These are phyloP conservation scores for Zoysia matrella DNA, from an alignment of 202 grass and related monocot species.

Conservation along the genomic window DNA sequence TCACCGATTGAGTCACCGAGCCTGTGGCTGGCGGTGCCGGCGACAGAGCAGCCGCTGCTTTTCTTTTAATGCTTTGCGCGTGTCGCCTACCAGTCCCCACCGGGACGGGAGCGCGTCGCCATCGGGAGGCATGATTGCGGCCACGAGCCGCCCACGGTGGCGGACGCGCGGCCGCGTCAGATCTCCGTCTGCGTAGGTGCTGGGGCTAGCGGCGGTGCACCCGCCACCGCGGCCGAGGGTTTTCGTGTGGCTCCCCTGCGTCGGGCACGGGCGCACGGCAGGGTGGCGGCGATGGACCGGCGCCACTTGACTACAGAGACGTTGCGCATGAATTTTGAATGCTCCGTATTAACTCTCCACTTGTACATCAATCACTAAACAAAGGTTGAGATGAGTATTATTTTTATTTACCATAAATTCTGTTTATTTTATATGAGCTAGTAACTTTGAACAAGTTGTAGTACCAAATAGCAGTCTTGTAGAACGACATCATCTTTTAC, in stretches of 20 bases:
- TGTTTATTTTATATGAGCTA: too few relatives aligned
- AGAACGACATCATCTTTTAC: too few relatives aligned
- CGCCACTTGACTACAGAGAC: neutral
- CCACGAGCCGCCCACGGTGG: neutral
- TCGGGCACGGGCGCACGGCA: neutral
- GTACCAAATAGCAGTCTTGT: too few relatives aligned
- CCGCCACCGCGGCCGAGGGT: neutral
- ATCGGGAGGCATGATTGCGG: neutral
- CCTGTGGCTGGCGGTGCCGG: neutral
- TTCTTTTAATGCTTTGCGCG: neutral
- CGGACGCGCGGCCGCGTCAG: neutral
- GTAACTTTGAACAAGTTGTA: too few relatives aligned
- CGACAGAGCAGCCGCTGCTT: neutral
- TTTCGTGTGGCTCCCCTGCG: slow-evolving; percentile 13
- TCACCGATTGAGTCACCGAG: too few relatives aligned
- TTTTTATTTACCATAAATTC: too few relatives aligned
- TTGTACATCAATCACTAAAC: too few relatives aligned
- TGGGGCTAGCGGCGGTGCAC: neutral
- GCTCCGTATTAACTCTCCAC: too few relatives aligned
- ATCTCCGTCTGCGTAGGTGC: neutral
- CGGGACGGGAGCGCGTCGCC: neutral
- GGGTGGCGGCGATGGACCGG: neutral
- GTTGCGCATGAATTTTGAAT: too few relatives aligned
- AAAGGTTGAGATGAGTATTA: too few relatives aligned
- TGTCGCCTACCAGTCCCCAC: neutral